These are phyloP conservation scores for Linum tenue DNA, from an alignment of 345 rosid species.

Conservation along the genomic window DNA sequence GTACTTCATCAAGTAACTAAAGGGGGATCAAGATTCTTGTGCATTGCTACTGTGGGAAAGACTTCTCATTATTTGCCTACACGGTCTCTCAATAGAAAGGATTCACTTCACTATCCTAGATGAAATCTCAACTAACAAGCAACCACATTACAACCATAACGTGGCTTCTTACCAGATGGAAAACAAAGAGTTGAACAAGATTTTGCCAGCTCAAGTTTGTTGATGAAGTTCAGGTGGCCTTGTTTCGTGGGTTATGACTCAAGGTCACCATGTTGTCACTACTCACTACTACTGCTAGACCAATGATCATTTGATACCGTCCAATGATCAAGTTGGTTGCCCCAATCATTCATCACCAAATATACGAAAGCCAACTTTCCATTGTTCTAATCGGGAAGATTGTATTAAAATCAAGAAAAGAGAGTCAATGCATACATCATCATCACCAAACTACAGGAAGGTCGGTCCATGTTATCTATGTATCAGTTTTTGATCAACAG, in stretches of 20 bases:
- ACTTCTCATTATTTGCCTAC: neutral
- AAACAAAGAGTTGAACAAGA: neutral
- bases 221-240: neutral
- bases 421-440: neutral
- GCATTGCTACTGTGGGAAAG: neutral
- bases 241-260: neutral
- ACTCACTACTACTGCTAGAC: too few relatives aligned
- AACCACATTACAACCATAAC: neutral
- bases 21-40: neutral
- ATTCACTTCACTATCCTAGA: neutral
- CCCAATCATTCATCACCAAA: too few relatives aligned
- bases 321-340: too few relatives aligned
- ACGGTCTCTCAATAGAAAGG: neutral
- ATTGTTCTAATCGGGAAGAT: too few relatives aligned
- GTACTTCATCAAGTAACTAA: neutral
- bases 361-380: too few relatives aligned
- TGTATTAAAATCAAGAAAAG: too few relatives aligned
- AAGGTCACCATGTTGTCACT: too few relatives aligned
- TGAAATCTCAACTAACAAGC: neutral
- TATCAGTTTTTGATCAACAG: slow-evolving; percentile 12
- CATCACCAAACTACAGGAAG: slow-evolving; percentile 28
- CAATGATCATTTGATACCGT: too few relatives aligned
- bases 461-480: slow-evolving; percentile 36
- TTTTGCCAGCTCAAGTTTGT: neutral
- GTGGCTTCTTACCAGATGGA: neutral